A percentile compares a stretch with the other conserved stretches of the same genome.
Evolutionary conservation across 148 eudicot genomes (phyloP).

Genomic region (Chenopodium suecicum): DNA sequence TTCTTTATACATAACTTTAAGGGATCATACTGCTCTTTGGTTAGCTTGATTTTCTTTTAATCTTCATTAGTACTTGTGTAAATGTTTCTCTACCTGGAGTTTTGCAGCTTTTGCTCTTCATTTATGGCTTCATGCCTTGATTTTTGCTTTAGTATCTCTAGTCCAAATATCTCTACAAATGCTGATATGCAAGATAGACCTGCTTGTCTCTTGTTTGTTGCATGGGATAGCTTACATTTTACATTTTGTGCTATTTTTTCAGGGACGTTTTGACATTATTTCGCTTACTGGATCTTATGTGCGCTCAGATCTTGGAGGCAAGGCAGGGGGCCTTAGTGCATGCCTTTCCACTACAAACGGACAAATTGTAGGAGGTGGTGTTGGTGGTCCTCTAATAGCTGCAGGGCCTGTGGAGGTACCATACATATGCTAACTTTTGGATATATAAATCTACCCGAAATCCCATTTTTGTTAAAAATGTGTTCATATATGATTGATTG

Average conservation of each 20-base stretch:
- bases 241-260: conserved; percentile 24
- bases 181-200: neutral
- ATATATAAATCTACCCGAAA: neutral
- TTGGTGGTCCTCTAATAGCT: conserved; percentile 73
- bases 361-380: conserved; percentile 69
- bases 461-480: neutral
- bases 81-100: neutral
- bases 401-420: conserved; percentile 72
- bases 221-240: conserved; percentile 1
- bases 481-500: neutral
- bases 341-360: conserved; percentile 55
- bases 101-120: neutral
- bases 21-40: neutral
- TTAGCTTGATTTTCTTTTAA: no score
- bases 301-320: conserved; percentile 57
- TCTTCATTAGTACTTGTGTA: neutral
- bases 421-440: neutral
- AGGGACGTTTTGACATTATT: conserved; percentile 72
- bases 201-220: neutral
- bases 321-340: conserved; percentile 72
- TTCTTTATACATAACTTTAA: neutral
- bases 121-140: neutral
- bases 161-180: neutral
- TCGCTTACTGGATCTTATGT: conserved; percentile 70
- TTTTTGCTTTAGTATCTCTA: neutral